These are phyloP conservation scores for Anastatica hierochuntica DNA, from an alignment of 345 rosid genomes.

Conservation along the genomic window DNA sequence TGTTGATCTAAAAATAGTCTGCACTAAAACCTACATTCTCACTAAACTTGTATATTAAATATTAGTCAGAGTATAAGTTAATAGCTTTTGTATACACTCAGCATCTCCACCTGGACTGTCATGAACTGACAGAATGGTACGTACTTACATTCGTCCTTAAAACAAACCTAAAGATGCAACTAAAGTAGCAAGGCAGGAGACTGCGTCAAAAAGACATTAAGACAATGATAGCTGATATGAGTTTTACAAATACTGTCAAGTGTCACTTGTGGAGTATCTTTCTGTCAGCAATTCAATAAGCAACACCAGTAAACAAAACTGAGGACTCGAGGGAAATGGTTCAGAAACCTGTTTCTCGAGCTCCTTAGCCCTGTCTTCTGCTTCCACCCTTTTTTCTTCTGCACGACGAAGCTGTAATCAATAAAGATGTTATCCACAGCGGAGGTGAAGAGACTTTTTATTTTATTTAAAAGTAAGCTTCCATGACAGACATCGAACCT, in stretches of 20 bases:
- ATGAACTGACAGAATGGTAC: not conserved
- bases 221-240: too few relatives aligned
- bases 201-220: slow-evolving; percentile 5
- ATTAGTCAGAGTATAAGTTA: not conserved
- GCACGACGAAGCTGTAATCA: slow-evolving; percentile 59
- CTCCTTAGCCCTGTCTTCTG: slow-evolving; percentile 88
- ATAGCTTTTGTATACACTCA: not conserved
- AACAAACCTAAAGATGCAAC: not conserved
- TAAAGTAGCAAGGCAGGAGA: not conserved
- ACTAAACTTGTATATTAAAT: not conserved
- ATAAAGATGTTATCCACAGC: slow-evolving; percentile 14
- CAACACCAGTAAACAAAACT: not conserved
- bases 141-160: too few relatives aligned
- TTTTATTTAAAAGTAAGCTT: not conserved
- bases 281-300: not conserved
- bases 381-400: slow-evolving; percentile 79
- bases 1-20: not conserved
- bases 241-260: too few relatives aligned
- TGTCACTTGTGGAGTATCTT: not conserved
- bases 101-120: not conserved
- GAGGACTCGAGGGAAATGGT: not conserved
- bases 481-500: slow-evolving; percentile 34
- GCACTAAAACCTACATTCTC: not conserved
- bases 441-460: slow-evolving; percentile 6
- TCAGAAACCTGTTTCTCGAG: slow-evolving; percentile 90